Evolutionary conservation across 2,329 filamentous ascomycete genomes (phyloP).

Genomic region (Aspergillus quadricinctus): DNA sequence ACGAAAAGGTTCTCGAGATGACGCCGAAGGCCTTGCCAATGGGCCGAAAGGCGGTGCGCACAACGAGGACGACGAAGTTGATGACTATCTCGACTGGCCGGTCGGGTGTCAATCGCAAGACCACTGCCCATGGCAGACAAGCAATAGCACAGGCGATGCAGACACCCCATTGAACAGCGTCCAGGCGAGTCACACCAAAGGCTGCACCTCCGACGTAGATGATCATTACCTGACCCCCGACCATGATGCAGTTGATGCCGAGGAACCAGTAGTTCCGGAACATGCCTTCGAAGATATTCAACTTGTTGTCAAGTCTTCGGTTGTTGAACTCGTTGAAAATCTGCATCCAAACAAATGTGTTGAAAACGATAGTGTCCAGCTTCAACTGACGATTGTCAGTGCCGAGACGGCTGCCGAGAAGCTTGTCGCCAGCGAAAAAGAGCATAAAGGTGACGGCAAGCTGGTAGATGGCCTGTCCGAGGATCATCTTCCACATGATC

Average conservation of each 20-base stretch:
- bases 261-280: slow-evolving; percentile 85
- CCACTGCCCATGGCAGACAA: slow-evolving; percentile 78
- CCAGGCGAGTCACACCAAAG: slow-evolving; percentile 69
- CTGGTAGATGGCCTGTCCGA: slow-evolving; percentile 88
- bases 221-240: slow-evolving; percentile 84
- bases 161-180: slow-evolving; percentile 77
- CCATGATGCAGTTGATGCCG: slow-evolving; percentile 78
- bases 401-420: slow-evolving; percentile 55
- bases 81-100: slow-evolving; percentile 44
- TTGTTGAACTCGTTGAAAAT: slow-evolving; percentile 99
- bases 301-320: slow-evolving; percentile 85
- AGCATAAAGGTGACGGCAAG: slow-evolving; percentile 73
- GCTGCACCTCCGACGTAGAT: slow-evolving; percentile 78
- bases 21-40: slow-evolving; percentile 26
- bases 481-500: slow-evolving; percentile 99
- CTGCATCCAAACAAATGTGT: slow-evolving; percentile 99
- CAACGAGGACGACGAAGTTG: slow-evolving; percentile 49
- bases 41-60: slow-evolving; percentile 50
- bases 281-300: slow-evolving; percentile 93
- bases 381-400: slow-evolving; percentile 45
- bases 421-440: slow-evolving; percentile 65
- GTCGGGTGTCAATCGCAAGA: slow-evolving; percentile 81
- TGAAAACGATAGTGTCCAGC: slow-evolving; percentile 83
- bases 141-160: slow-evolving; percentile 77
- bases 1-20: slow-evolving; percentile 23